Conservation (phyloP, 2,329 filamentous ascomycete genomes). For the Hirsutella thompsonii region DNA sequence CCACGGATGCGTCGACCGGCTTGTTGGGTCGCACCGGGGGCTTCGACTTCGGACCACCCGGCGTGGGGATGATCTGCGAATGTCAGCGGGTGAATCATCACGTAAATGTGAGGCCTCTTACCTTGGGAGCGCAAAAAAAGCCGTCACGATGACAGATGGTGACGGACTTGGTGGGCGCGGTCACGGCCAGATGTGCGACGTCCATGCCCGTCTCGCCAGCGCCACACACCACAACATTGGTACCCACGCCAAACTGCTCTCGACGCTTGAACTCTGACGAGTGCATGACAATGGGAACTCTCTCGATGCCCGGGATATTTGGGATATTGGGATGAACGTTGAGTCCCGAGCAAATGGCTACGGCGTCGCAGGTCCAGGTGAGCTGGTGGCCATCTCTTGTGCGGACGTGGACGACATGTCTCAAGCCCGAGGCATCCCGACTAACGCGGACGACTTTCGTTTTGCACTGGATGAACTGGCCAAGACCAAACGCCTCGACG, state of each 20-base stretch:
- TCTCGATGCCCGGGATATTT: slow-evolving; percentile 22
- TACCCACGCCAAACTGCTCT: slow-evolving; percentile 25
- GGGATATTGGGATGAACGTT: slow-evolving; percentile 28
- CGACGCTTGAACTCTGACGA: slow-evolving; percentile 28
- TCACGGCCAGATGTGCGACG: slow-evolving; percentile 29
- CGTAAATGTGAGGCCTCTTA: slow-evolving; percentile 4
- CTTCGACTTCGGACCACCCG: slow-evolving; percentile 2
- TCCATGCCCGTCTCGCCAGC: slow-evolving; percentile 34
- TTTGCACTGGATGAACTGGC: slow-evolving; percentile 20
- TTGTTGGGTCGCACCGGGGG: slow-evolving; percentile 19
- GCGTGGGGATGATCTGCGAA: slow-evolving; percentile 14
- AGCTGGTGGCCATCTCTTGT: not conserved
- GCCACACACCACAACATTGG: slow-evolving; percentile 28
- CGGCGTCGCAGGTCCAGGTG: slow-evolving; percentile 27
- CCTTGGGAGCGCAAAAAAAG: slow-evolving; percentile 32
- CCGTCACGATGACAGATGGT: slow-evolving; percentile 31
- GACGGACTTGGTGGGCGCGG: slow-evolving; percentile 25
- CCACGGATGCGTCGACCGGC: slow-evolving; percentile 31
- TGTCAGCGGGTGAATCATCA: not conserved
- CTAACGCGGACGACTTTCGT: slow-evolving; percentile 17
- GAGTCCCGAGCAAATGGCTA: slow-evolving; percentile 31
- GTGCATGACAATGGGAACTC: slow-evolving; percentile 23
- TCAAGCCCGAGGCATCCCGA: slow-evolving; percentile 3
- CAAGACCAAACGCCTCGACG: slow-evolving; percentile 22
- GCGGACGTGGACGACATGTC: slow-evolving; percentile 7